Percentiles rank a stretch among this genome's conserved stretches.
These are phyloP conservation scores for Coniella vitis DNA, from an alignment of 2,329 filamentous ascomycete species.

Conservation along the genomic window DNA sequence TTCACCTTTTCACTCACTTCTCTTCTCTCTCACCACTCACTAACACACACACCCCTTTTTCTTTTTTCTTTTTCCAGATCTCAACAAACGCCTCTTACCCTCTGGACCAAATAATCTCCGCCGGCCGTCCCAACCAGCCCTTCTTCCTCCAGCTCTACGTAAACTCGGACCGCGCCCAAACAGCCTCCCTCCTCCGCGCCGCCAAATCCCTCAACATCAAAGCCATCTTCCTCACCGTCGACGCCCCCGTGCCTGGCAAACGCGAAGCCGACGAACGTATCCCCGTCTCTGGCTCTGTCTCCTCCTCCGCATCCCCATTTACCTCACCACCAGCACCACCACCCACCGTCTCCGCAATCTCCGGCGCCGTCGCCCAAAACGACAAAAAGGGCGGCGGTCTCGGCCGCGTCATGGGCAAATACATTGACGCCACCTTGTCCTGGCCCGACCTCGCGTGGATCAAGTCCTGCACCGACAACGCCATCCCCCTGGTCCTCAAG, in stretches of 20 bases:
- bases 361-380: slow-evolving; percentile 35
- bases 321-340: too few species aligned
- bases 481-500: slow-evolving; percentile 49
- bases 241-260: slow-evolving; percentile 49
- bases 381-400: slow-evolving; percentile 48
- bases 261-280: slow-evolving; percentile 51
- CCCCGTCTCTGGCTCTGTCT: too few species aligned
- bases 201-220: slow-evolving; percentile 40
- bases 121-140: slow-evolving; percentile 28
- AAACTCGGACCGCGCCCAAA: slow-evolving; percentile 42
- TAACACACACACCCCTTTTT: too few species aligned
- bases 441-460: slow-evolving; percentile 51
- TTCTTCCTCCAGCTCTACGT: slow-evolving; percentile 53
- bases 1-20: too few species aligned
- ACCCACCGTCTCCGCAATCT: slow-evolving; percentile 31
- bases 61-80: slow-evolving; percentile 24
- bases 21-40: too few species aligned
- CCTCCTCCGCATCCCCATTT: too few species aligned
- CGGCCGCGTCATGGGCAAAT: slow-evolving; percentile 43
- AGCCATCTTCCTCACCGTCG: slow-evolving; percentile 46
- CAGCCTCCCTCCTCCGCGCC: slow-evolving; percentile 35
- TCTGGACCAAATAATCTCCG: slow-evolving; percentile 33
- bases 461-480: slow-evolving; percentile 28
- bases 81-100: slow-evolving; percentile 46
- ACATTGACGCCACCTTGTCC: slow-evolving; percentile 43